Conservation (phyloP, 805 yeast species). For the Candida peoriensis region DNA sequence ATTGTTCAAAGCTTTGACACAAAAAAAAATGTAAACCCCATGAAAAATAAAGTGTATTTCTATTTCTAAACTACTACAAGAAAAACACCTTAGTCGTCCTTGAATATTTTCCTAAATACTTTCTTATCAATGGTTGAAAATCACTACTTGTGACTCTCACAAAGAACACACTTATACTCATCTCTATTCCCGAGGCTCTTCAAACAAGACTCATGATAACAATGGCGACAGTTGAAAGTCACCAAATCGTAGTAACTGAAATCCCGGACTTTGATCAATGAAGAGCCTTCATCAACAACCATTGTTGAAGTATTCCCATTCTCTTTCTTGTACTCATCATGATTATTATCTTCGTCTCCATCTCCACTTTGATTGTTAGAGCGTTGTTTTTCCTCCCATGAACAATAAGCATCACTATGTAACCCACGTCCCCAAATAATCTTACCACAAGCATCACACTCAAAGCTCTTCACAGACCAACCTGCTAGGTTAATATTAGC, state of each 20-base stretch:
- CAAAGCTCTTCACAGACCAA: slow-evolving; percentile 51
- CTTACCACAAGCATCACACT: slow-evolving; percentile 76
- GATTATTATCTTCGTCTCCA: slow-evolving; percentile 4
- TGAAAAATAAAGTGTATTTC: neutral
- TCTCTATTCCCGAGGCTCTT: slow-evolving; percentile 37
- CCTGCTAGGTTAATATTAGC: slow-evolving; percentile 46
- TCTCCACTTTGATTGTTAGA: slow-evolving; percentile 24
- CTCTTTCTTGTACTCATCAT: too few relatives aligned
- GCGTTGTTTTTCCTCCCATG: slow-evolving; percentile 49
- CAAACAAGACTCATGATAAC: slow-evolving; percentile 57
- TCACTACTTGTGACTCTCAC: slow-evolving; percentile 21
- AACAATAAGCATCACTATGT: slow-evolving; percentile 40
- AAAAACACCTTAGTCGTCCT: neutral
- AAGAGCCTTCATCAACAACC: too few relatives aligned
- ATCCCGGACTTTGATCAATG: too few relatives aligned
- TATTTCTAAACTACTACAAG: neutral
- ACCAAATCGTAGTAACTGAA: slow-evolving; percentile 39
- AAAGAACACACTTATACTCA: slow-evolving; percentile 34
- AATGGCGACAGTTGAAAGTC: slow-evolving; percentile 62
- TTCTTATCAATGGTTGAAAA: too few relatives aligned
- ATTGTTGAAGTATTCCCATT: too few relatives aligned
- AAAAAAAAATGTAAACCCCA: too few relatives aligned
- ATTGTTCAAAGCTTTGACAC: neutral
- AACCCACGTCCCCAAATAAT: slow-evolving; percentile 65
- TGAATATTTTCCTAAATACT: too few relatives aligned